phyloP scores from a whole-genome alignment of 495 filamentous ascomycete species.

The Staphylotrichum longicolle region DNA sequence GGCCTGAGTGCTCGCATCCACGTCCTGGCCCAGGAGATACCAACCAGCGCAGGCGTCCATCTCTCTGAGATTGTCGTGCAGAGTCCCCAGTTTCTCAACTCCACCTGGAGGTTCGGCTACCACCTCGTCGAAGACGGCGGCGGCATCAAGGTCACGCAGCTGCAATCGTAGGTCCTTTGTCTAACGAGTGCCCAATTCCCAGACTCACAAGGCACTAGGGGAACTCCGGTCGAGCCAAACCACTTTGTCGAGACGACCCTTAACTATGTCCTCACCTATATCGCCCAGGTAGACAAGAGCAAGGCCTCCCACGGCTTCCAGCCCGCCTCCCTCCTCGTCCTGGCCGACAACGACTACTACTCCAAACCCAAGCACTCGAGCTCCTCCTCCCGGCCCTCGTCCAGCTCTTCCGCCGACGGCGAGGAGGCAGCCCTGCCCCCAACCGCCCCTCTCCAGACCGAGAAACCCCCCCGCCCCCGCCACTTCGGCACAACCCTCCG shows the following conservation, averaged over 20 bases:
- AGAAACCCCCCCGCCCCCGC: conserved; percentile 32
- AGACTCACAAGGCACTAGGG: conserved; percentile 28
- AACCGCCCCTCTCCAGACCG: conserved; percentile 15
- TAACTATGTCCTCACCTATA: conserved; percentile 82
- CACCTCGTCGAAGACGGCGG: conserved; percentile 64
- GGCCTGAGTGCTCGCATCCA: conserved; percentile 93
- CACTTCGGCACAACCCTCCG: conserved; percentile 72
- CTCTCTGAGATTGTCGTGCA: conserved; percentile 73
- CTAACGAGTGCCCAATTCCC: background rate
- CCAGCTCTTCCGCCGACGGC: conserved; percentile 9
- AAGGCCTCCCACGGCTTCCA: conserved; percentile 56
- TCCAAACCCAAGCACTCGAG: conserved; percentile 42
- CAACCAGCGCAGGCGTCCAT: conserved; percentile 55
- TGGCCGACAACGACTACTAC: conserved; percentile 96
- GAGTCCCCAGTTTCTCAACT: conserved; percentile 85
- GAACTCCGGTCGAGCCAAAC: conserved; percentile 52
- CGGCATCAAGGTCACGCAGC: conserved; percentile 72
- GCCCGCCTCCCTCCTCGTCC: conserved; percentile 74
- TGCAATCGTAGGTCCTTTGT: conserved; percentile 65
- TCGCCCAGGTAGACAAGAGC: conserved; percentile 54
- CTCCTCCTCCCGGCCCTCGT: conserved; percentile 43
- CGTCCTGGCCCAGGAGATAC: conserved; percentile 66
- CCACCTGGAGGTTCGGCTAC: conserved; percentile 82
- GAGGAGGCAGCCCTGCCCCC: background rate
- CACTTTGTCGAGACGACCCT: conserved; percentile 89